Evolutionary conservation across 148 eudicot species (phyloP).

Genomic region (Hydrangea macrophylla): DNA sequence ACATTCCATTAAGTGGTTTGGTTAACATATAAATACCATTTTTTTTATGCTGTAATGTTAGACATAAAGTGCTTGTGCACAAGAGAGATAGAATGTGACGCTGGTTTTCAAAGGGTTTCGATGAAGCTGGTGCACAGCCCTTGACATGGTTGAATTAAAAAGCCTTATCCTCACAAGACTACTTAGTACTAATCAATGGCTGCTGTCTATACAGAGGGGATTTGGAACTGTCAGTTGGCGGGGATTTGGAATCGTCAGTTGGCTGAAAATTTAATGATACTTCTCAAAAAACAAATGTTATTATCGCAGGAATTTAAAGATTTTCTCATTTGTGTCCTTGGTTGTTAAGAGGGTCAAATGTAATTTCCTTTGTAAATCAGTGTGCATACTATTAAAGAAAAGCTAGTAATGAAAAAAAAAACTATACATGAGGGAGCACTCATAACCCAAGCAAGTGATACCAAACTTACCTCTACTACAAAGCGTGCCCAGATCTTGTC

Average conservation of each 20-base stretch:
- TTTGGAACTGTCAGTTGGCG: neutral
- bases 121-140: neutral
- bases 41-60: neutral
- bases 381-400: neutral
- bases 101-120: neutral
- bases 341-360: neutral
- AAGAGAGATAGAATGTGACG: neutral
- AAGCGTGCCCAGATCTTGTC: conserved; percentile 96
- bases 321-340: neutral
- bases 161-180: neutral
- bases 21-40: neutral
- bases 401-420: neutral
- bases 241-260: neutral
- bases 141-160: neutral
- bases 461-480: conserved; percentile 96
- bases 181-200: neutral
- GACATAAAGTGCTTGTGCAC: neutral
- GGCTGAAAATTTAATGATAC: neutral
- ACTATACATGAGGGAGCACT: no score
- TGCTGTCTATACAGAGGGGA: neutral
- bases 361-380: neutral
- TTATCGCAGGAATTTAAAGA: neutral
- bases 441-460: no score
- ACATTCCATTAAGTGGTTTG: no score
- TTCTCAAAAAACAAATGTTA: neutral